Evolutionary conservation across 2,329 filamentous ascomycete genomes (phyloP), one percentile per base, ranked within the genome.

Genomic region (Ascochyta rabiei): DNA sequence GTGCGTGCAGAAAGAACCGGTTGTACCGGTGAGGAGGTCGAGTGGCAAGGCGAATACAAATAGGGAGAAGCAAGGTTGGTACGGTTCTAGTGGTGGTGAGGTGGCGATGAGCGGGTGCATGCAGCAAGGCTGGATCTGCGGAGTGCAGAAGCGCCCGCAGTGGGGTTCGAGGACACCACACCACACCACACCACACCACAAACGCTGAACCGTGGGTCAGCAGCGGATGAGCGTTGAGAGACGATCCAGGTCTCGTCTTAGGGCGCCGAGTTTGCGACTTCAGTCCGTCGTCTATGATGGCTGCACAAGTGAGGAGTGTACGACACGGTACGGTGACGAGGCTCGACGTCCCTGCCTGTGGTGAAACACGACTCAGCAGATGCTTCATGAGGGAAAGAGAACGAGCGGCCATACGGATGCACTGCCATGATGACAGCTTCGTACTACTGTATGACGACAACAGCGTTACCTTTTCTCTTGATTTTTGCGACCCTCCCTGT

Each of bases 391-490:
- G 15, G 28, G 33, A 31, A 40, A 12, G 19, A 35, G 41, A 50
- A 56, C 19, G 52, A 47, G 56, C 47, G 34, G 37, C 44, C 33
- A 48, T 45, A 41, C 39, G 30, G 41, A 26, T 18, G 28, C 9
- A 15, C 39, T 34, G 41, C 42, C 52, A 53, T 26, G 15, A 56
- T 55, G 54, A 54, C 44, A 45, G 44, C 28, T 26, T 49, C 51
- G 61, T 63, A 48, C 48, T 13, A 48, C 28, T 3, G 48, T 46
- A 37, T 48, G 47, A 51, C 61, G 46, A 60, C 44, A 34, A 28
- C 42, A 50, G 43, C 37, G 45, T 35, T 33, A 53, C 45, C n/a
- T 42, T 44, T 19, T 23, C 33, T 33, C 30, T 37, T 58, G 43
- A 41, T 60, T 49, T 26, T 42, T 30, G 21, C 19, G 31, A 26